phyloP scores from a whole-genome alignment of 1,139 yeast species.

The Eremothecium gossypii region DNA sequence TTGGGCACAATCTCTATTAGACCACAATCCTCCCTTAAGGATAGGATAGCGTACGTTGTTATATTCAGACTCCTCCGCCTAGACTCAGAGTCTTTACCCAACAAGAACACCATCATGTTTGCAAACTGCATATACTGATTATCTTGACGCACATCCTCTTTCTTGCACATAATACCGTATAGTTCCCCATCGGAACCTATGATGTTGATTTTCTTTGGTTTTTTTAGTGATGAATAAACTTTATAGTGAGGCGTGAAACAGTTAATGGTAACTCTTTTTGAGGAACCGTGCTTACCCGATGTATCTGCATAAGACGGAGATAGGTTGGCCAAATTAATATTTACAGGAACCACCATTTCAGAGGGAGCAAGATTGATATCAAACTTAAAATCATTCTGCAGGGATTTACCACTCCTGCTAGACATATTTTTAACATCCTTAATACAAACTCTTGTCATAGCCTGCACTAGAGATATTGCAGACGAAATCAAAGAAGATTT shows the following conservation, averaged over 20 bases:
- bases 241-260: slow-evolving; percentile 37
- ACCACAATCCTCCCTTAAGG: slow-evolving; percentile 80
- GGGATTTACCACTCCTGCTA: slow-evolving; percentile 29
- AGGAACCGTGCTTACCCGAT: slow-evolving; percentile 36
- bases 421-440: slow-evolving; percentile 24
- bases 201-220: slow-evolving; percentile 70
- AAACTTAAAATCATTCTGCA: slow-evolving; percentile 42
- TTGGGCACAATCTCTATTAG: slow-evolving; percentile 89
- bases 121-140: slow-evolving; percentile 92
- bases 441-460: slow-evolving; percentile 26
- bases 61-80: slow-evolving; percentile 63
- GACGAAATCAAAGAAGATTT: slow-evolving; percentile 10
- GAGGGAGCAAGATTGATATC: slow-evolving; percentile 44
- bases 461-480: slow-evolving; percentile 20
- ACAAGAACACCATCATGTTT: slow-evolving; percentile 68
- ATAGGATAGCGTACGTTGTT: slow-evolving; percentile 80
- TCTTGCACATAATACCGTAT: slow-evolving; percentile 73
- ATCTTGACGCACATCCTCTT: slow-evolving; percentile 92
- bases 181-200: slow-evolving; percentile 68
- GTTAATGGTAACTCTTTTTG: slow-evolving; percentile 57
- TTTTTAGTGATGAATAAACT: slow-evolving; percentile 73
- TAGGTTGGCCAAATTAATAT: slow-evolving; percentile 57
- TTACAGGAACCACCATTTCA: slow-evolving; percentile 72
- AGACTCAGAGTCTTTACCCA: slow-evolving; percentile 61
- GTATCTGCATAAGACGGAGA: slow-evolving; percentile 55